A percentile compares a stretch with the other conserved stretches of the same genome.
Conservation (phyloP, 208 protist species). For the Angomonas ambiguus region DNA sequence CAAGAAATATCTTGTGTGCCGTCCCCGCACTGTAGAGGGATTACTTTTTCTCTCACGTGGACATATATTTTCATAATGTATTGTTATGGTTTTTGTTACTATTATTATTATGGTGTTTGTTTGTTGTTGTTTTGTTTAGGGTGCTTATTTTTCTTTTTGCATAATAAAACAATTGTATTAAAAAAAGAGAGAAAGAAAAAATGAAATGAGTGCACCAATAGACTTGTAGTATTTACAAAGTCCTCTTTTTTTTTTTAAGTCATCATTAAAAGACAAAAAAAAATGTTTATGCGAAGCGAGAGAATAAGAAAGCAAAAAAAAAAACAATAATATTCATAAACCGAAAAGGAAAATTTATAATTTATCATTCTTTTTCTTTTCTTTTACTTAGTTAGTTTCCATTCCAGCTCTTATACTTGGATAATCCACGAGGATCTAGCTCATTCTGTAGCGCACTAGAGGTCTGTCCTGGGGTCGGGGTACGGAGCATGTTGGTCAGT, state of each 20-base stretch:
- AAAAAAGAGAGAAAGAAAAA: conserved; percentile 2
- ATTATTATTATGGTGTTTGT: neutral
- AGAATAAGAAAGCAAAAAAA: conserved; percentile 1
- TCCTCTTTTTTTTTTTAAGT: too few species aligned
- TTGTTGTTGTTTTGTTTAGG: conserved; percentile 3
- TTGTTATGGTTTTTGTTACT: neutral
- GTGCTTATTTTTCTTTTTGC: neutral
- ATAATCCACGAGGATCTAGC: conserved; percentile 60
- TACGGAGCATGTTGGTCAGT: conserved; percentile 70
- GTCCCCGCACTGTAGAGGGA: conserved; percentile 79
- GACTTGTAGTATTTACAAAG: neutral
- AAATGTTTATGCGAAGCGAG: conserved; percentile 2
- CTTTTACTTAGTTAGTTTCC: conserved; percentile 30
- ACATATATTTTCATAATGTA: conserved; percentile 69
- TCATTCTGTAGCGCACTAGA: conserved; percentile 77
- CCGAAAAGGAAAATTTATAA: conserved; percentile 1
- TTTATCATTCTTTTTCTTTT: neutral
- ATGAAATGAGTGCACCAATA: neutral
- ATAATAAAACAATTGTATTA: conserved; percentile 1
- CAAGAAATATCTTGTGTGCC: conserved; percentile 79
- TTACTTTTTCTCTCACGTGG: conserved; percentile 82
- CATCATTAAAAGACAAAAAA: neutral
- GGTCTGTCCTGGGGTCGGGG: conserved; percentile 72
- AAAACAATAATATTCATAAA: conserved; percentile 16
- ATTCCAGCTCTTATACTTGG: conserved; percentile 68